Conservation (phyloP, 2,329 filamentous ascomycete species). For the Fusarium poae region DNA sequence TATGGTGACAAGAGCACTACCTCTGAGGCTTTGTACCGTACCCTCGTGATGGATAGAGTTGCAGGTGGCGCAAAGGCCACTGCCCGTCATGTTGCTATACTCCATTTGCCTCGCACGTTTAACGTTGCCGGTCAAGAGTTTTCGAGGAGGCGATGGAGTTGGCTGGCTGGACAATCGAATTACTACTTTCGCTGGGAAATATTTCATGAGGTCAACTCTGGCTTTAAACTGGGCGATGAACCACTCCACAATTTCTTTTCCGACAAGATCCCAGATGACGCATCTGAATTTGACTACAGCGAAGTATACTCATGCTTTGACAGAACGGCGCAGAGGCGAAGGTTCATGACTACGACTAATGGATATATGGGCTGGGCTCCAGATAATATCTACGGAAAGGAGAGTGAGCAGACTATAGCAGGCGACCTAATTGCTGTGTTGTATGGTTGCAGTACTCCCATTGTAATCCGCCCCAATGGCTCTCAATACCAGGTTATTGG, state of each 20-base stretch:
- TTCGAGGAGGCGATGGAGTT: not conserved
- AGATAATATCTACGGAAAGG: not conserved
- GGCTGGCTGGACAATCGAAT: not conserved
- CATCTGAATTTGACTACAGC: not conserved
- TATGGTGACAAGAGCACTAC: not conserved
- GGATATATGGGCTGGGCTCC: not conserved
- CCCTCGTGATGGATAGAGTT: not conserved
- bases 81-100: not conserved
- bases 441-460: not conserved
- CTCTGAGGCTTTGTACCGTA: not conserved
- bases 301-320: not conserved
- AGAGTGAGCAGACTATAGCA: not conserved
- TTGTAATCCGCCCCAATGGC: not conserved
- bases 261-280: accelerated
- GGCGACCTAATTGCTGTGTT: not conserved
- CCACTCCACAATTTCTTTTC: not conserved
- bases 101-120: not conserved
- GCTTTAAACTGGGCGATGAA: not conserved
- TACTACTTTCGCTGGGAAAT: not conserved
- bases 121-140: not conserved
- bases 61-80: accelerated
- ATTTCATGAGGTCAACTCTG: not conserved
- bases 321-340: not conserved
- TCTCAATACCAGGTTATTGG: not conserved
- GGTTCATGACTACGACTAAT: not conserved